Base-by-base conservation (phyloP, 495 filamentous ascomycete species). In the Aspergillus diversus region DNA sequence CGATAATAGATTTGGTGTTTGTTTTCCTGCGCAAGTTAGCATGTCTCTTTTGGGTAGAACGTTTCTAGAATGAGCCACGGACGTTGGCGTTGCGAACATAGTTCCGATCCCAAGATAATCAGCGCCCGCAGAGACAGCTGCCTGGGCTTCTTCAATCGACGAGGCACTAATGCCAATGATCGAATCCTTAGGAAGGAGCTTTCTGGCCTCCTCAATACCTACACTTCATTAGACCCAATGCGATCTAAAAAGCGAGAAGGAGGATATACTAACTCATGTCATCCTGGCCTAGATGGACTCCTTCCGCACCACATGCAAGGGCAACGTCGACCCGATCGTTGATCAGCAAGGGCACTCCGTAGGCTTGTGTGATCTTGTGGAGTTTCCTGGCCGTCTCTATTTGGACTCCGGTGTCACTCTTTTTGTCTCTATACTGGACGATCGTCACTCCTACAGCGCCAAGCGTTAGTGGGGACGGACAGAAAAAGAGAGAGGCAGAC, bases 281-380 rank as follows among this genome's bases (percentile, higher is more conserved):
- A 84, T 97, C 92, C 75, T 97, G 94, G 34, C 95, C 94, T 46
- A 99, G 83, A 74, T 99, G 94, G 13, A 97, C 90, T 49, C 95
- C 95, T 72, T 97, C 94, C 43, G 89, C 93, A 6, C 87, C 90
- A 48, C 91, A 84, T 15, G 92, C 95, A 33, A 95, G 80, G 27
- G 92, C 93, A 16, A 99, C 91, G 77, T 96, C 93, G 5, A 97
- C 83, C n/a, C 93, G 89, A 74, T 99, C 95, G 72, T 99, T 97
- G 77, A 99, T 93, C 42, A 99, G 77, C 53, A 99, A 81, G 33
- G 94, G 95, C 0, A 97, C 87, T 16, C 81, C 77, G 66, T 90
- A 80, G n/a, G 68, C 75, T 63, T 77, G 75, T 11, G 91, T 93
- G 51, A 96, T 78, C 12, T 80, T 67, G 73, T 93, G 91, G 42